Base-by-base conservation (phyloP, 2,329 filamentous ascomycete species). In the Colletotrichum endophyticum region DNA sequence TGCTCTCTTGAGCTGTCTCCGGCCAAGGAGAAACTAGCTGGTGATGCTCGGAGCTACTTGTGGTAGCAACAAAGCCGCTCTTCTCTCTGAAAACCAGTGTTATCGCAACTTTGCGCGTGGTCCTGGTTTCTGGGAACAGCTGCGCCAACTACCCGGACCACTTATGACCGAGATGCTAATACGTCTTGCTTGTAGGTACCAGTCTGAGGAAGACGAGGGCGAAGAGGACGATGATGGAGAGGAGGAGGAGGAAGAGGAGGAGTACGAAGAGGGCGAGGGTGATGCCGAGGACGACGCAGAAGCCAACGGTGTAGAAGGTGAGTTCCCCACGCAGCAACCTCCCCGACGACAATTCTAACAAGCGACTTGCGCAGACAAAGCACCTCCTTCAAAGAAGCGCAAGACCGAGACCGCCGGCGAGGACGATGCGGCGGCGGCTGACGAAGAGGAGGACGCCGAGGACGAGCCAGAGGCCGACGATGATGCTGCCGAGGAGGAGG, bases 321-420 rank as follows among this genome's bases (percentile, higher is more conserved):
- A 70, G 66, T 13, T 15, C 3, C 22, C 22, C 11, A 22, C 28
- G 8, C 56, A 53, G 19, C 15, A 22, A 15, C 30, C 15, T 11
- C 30, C n/a, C 25, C 8, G 15, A 44, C 32, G 19, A 22, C 56
- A 64, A 6, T 32, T 56, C 73, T 78, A 8, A 70, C 71, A 30
- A 6, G 27, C 36, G 19, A 27, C 5, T 6, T 28, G 3, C 32
- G 12, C 78, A 87, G 84, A 82, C 70, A 82, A 84, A 76, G 84
- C 85, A 70, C 88, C 87, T 66, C 89, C 89, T 49, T 86, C 86
- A 73, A 90, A 90, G 85, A 90, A 89, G 84, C 86, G 85, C 80
- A 90, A 89, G 86, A 89, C 87, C 30, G 82, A 79, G 72, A 80
- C 83, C 28, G 82, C 82, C 30, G 79, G 81, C 13, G 77, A 77